These are phyloP conservation scores for Crepidotus variabilis DNA, from an alignment of 768 basidiomycete species.

Conservation along the genomic window DNA sequence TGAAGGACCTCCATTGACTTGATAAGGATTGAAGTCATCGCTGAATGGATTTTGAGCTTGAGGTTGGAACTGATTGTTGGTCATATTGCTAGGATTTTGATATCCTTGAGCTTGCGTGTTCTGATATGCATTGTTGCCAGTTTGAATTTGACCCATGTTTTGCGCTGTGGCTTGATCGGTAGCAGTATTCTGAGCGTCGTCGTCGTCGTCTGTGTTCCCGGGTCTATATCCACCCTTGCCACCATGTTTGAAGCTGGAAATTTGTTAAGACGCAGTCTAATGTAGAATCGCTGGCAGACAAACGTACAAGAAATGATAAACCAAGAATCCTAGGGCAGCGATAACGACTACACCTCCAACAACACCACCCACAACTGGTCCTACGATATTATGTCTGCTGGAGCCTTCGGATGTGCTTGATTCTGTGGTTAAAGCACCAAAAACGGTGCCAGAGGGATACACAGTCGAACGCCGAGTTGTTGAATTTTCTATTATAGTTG, in stretches of 20 bases:
- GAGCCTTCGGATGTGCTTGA: not conserved
- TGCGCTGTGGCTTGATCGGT: not conserved
- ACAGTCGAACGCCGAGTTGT: not conserved
- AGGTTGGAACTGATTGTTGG: not conserved
- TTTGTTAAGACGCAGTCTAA: not conserved
- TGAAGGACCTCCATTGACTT: not conserved
- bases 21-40: not conserved
- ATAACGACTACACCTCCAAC: slow-evolving; percentile 3
- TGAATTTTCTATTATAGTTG: not conserved
- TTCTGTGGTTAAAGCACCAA: not conserved
- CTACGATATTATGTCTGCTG: not conserved
- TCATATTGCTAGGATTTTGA: not conserved
- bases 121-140: not conserved
- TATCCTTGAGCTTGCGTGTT: not conserved
- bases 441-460: not conserved
- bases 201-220: not conserved
- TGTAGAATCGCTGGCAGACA: not conserved
- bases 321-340: slow-evolving; percentile 17
- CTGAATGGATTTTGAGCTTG: not conserved
- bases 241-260: not conserved
- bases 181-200: not conserved
- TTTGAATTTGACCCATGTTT: not conserved
- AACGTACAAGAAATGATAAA: slow-evolving; percentile 21
- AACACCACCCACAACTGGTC: slow-evolving; percentile 6
- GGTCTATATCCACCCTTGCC: not conserved